Conservation (phyloP, 2,329 filamentous ascomycete species). For the Metarhizium brunneum region DNA sequence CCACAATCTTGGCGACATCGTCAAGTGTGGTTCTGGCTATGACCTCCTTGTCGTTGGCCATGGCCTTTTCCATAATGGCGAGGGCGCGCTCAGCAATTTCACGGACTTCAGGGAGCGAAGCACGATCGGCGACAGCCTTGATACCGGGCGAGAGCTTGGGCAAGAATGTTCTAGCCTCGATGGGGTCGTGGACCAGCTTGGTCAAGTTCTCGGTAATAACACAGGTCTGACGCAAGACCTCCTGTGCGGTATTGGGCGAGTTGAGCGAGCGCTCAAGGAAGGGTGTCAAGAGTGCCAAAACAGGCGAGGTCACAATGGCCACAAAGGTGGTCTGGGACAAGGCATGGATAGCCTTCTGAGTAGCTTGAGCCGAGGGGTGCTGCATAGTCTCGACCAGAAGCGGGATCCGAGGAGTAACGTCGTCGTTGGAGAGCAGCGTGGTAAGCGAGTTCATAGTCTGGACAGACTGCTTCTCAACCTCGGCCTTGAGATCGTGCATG, state of each 20-base stretch:
- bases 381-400: constrained; percentile 93
- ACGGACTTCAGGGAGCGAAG: constrained; percentile 88
- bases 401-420: constrained; percentile 85
- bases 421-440: constrained; percentile 88
- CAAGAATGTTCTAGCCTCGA: constrained; percentile 89
- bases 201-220: constrained; percentile 97
- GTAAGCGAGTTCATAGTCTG: constrained; percentile 89
- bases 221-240: constrained; percentile 89
- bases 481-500: constrained; percentile 93
- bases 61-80: constrained; percentile 85
- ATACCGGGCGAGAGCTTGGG: constrained; percentile 93
- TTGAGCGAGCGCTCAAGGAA: constrained; percentile 91
- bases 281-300: constrained; percentile 87
- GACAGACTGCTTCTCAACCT: constrained; percentile 81
- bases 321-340: constrained; percentile 98
- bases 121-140: constrained; percentile 75
- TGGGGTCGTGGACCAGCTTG: constrained; percentile 90
- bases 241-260: constrained; percentile 81
- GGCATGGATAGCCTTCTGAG: constrained; percentile 94
- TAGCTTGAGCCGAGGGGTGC: constrained; percentile 76
- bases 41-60: constrained; percentile 61
- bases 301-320: constrained; percentile 87
- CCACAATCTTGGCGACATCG: constrained; percentile 66
- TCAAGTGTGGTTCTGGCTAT: constrained; percentile 59
- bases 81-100: constrained; percentile 78